Base-by-base conservation (phyloP, 2,329 filamentous ascomycete species). In the Penicillium glabrum region DNA sequence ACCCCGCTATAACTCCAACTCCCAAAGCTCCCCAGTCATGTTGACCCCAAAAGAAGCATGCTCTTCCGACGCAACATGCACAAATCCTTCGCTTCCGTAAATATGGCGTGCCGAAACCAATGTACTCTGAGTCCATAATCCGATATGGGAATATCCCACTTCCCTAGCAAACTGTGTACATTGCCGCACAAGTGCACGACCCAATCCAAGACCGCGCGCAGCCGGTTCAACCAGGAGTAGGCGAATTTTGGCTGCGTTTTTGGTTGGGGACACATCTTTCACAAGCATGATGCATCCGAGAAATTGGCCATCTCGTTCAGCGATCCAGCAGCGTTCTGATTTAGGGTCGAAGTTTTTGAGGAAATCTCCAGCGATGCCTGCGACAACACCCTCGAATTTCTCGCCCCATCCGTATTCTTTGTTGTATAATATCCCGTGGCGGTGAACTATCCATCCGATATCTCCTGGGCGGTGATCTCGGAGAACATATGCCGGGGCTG, bases 241-340 rank as follows among this genome's bases (percentile, higher is more conserved):
- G n/a, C 67, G 64, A 23, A 68, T 61, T 27, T 65, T 68, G 8
- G 67, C 67, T 0, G 58, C 58, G 48, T 63, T 54, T 13, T 45
- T 14, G 16, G 51, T 31, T 10, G 59, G 45, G 0, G 53, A 50
- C 24, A 45, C 41, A 31, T 68, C 66, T 23, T 63, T 63, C 21
- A 68, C 60, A 5, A 69, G 53, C 66, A 69, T 68, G 3, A 69
- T 54, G 29, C 58, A 61, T 37, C 67, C 67, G n/a, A 68, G 57
- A 14, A 59, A 58, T 11, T 58, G 31, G 31, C 56, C 57, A 8
- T 61, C 56, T 27, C 51, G 53, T 43, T 69, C 65, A 16, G 67
- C 67, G 27, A 69, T 63, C 66, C 66, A 68, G 48, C 66, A 69
- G 9, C 61, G 59, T 39, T 69, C 67, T 5, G n/a, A 43, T 19